Evolutionary conservation across 306 rosid genomes (phyloP).

Genomic region (Urtica urens): DNA sequence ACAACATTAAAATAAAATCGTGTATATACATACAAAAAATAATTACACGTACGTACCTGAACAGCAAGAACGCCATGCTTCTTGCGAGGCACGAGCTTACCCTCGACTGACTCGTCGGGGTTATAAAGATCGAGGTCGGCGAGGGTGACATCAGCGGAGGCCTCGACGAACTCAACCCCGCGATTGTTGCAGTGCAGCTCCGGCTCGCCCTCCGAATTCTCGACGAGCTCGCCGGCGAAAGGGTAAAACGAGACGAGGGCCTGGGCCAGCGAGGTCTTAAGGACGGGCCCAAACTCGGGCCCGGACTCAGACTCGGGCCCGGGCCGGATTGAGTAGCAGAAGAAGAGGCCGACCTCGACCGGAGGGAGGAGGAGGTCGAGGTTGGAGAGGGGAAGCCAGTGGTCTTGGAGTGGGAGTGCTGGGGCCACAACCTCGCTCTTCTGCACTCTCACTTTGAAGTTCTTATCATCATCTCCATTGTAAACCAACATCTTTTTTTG

Average conservation of each 20-base stretch:
- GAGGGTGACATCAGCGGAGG: slow-evolving; percentile 44
- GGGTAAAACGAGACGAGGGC: slow-evolving; percentile 40
- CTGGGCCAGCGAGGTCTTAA: slow-evolving; percentile 44
- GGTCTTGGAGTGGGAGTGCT: slow-evolving; percentile 45
- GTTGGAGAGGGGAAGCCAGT: slow-evolving; percentile 68
- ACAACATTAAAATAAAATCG: too few species aligned
- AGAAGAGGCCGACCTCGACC: slow-evolving; percentile 53
- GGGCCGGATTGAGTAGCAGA: slow-evolving; percentile 32
- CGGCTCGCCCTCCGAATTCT: slow-evolving; percentile 41
- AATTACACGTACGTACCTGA: slow-evolving; percentile 32
- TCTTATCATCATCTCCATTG: not conserved
- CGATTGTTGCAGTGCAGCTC: slow-evolving; percentile 65
- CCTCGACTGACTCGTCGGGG: slow-evolving; percentile 45
- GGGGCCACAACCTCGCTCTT: slow-evolving; percentile 47
- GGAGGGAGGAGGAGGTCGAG: slow-evolving; percentile 65
- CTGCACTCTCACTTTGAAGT: slow-evolving; percentile 19
- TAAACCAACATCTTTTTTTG: slow-evolving; percentile 11
- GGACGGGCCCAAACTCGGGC: slow-evolving; percentile 22
- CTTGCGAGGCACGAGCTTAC: slow-evolving; percentile 49
- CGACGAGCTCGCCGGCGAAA: slow-evolving; percentile 53
- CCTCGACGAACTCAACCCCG: slow-evolving; percentile 73
- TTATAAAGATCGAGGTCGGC: slow-evolving; percentile 40
- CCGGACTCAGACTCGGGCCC: slow-evolving; percentile 21
- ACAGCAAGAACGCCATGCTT: slow-evolving; percentile 56
- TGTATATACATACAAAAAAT: not conserved